A percentile compares a stretch with the other conserved stretches of the same genome.
phyloP scores from a whole-genome alignment of 2,329 filamentous ascomycete species.

The Phialophora verrucosa region DNA sequence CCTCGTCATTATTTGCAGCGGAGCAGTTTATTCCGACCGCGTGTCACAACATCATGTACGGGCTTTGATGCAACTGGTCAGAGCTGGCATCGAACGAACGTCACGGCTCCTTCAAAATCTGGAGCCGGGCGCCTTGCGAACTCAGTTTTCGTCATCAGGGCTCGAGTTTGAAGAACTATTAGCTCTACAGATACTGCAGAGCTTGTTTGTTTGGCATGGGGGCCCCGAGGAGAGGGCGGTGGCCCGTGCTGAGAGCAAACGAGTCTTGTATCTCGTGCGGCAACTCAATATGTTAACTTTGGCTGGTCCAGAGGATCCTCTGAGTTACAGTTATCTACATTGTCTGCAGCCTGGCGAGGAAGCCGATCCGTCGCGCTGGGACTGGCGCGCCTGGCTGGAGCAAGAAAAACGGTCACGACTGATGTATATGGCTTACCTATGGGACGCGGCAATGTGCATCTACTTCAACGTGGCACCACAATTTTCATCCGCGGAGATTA shows the following conservation, averaged over 20 bases:
- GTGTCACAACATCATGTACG: slow-evolving; percentile 66
- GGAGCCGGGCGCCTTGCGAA: slow-evolving; percentile 26
- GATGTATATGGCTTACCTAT: slow-evolving; percentile 68
- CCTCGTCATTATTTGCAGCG: slow-evolving; percentile 73
- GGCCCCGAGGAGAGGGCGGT: slow-evolving; percentile 68
- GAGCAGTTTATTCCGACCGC: slow-evolving; percentile 74
- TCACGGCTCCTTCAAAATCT: slow-evolving; percentile 39
- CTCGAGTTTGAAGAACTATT: slow-evolving; percentile 61
- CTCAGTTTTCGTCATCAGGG: slow-evolving; percentile 57
- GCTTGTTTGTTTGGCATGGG: slow-evolving; percentile 72
- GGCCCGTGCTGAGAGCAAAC: slow-evolving; percentile 58
- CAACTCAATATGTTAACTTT: slow-evolving; percentile 63
- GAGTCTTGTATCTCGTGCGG: slow-evolving; percentile 56
- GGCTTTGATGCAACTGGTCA: slow-evolving; percentile 69
- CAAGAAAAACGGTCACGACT: slow-evolving; percentile 72
- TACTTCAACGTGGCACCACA: slow-evolving; percentile 73
- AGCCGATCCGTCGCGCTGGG: slow-evolving; percentile 61
- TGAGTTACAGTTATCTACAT: slow-evolving; percentile 65
- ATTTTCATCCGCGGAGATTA: slow-evolving; percentile 68
- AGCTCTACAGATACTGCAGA: slow-evolving; percentile 66
- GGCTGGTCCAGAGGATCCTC: slow-evolving; percentile 53
- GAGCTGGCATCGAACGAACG: slow-evolving; percentile 48
- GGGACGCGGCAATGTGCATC: slow-evolving; percentile 69
- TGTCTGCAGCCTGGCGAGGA: slow-evolving; percentile 57
- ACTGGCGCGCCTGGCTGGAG: slow-evolving; percentile 71